Evolutionary conservation across 768 basidiomycete species (phyloP).

Genomic region (Lentinula aciculospora): DNA sequence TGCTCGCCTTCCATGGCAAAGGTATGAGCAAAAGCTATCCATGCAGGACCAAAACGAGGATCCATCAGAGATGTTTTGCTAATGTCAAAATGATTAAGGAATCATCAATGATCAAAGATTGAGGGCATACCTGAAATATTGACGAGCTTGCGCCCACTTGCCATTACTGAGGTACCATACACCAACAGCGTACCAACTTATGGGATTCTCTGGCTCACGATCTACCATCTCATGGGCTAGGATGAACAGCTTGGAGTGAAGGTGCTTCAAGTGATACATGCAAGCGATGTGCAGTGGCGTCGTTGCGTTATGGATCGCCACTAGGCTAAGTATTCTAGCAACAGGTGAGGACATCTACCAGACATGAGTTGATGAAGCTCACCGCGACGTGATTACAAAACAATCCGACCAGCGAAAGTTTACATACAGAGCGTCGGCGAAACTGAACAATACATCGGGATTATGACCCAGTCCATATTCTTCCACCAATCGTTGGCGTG

Average conservation of each 20-base stretch:
- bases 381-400: slow-evolving; percentile 82
- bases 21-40: slow-evolving; percentile 97
- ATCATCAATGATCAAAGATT: neutral
- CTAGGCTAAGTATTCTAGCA: slow-evolving; percentile 73
- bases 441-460: slow-evolving; percentile 85
- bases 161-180: slow-evolving; percentile 89
- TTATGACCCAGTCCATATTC: slow-evolving; percentile 87
- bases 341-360: neutral
- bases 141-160: slow-evolving; percentile 87
- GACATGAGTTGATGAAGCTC: slow-evolving; percentile 8
- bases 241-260: slow-evolving; percentile 92
- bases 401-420: slow-evolving; percentile 95
- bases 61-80: slow-evolving; percentile 98
- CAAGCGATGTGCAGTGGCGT: slow-evolving; percentile 95
- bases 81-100: slow-evolving; percentile 7
- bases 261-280: slow-evolving; percentile 91
- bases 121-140: slow-evolving; percentile 83
- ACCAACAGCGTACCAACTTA: slow-evolving; percentile 98
- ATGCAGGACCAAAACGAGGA: slow-evolving; percentile 91
- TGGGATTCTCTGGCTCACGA: slow-evolving; percentile 84
- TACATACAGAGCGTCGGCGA: slow-evolving; percentile 85
- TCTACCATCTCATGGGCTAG: slow-evolving; percentile 96
- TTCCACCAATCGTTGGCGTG: slow-evolving; percentile 72
- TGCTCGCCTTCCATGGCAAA: slow-evolving; percentile 98
- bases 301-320: slow-evolving; percentile 83